These are phyloP conservation scores for Citrullus mucosospermus DNA, from an alignment of 306 rosid genomes.

Conservation along the genomic window DNA sequence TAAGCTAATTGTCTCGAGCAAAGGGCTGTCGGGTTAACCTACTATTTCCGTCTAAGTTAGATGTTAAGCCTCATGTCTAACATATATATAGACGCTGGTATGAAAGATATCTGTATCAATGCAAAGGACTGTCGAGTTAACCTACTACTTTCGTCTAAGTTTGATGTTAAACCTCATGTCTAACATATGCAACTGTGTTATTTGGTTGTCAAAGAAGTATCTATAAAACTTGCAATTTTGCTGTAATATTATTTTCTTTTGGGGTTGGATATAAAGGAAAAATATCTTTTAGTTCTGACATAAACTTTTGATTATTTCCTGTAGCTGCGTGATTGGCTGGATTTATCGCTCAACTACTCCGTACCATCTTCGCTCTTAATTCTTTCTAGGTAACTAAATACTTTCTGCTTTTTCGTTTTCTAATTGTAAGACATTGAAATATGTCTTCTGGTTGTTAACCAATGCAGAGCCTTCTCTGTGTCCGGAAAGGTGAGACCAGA, in stretches of 20 bases:
- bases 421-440: neutral
- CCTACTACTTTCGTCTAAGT: no score
- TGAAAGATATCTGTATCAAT: no score
- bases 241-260: neutral
- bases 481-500: slow-evolving; percentile 75
- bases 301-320: neutral
- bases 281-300: neutral
- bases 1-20: no score
- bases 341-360: slow-evolving; percentile 84
- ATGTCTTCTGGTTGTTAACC: neutral
- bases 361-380: slow-evolving; percentile 94
- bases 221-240: neutral
- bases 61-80: no score
- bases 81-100: no score
- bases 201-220: neutral
- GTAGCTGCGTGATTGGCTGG: slow-evolving; percentile 96
- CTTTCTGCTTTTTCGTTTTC: neutral
- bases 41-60: no score
- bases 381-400: slow-evolving; percentile 70
- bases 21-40: no score
- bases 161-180: no score
- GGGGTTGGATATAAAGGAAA: neutral
- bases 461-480: slow-evolving; percentile 68
- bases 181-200: neutral
- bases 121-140: no score